Evolutionary conservation across 257 asterid genomes (phyloP).

Genomic region (Solanum pinnatisectum): DNA sequence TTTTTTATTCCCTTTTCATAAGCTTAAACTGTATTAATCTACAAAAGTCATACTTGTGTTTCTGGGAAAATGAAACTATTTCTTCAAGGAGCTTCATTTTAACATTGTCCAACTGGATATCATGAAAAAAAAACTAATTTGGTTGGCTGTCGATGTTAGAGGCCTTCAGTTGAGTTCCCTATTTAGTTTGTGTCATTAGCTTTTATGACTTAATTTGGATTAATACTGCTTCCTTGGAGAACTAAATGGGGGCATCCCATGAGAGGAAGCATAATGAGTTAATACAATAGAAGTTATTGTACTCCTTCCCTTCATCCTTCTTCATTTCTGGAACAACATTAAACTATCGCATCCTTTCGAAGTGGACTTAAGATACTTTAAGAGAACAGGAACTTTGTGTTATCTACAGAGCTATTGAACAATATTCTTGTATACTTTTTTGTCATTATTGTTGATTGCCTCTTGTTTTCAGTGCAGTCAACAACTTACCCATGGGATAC

Average conservation of each 20-base stretch:
- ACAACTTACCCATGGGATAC: constrained; percentile 89
- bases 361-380: background rate
- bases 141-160: background rate
- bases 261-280: background rate
- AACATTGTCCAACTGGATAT: background rate
- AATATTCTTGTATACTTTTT: background rate
- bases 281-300: background rate
- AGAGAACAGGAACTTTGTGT: background rate
- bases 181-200: background rate
- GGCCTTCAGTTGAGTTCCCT: background rate
- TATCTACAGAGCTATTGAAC: background rate
- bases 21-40: background rate
- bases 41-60: background rate
- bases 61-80: background rate
- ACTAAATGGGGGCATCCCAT: background rate
- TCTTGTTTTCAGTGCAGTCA: constrained; percentile 72
- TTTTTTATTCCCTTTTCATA: background rate
- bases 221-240: background rate
- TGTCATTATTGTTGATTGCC: constrained; percentile 30
- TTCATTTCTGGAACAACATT: background rate
- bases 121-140: background rate
- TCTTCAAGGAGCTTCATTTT: background rate
- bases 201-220: background rate
- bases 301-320: background rate
- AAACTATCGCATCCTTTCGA: background rate